phyloP scores from a whole-genome alignment of 371 early-diverging fungal species.

The Capillidium heterosporum region DNA sequence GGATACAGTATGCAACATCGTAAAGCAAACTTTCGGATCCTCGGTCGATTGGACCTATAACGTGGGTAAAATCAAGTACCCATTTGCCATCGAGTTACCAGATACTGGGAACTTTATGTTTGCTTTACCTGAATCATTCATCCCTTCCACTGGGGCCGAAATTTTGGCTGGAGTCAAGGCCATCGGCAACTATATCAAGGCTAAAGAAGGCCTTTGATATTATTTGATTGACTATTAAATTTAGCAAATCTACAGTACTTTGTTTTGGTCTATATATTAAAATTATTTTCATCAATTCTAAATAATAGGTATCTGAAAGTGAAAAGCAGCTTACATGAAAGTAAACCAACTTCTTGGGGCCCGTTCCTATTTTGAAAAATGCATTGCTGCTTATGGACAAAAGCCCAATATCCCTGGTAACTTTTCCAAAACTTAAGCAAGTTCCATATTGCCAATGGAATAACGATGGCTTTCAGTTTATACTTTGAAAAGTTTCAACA shows the following conservation, averaged over 20 bases:
- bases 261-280: no score
- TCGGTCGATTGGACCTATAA: conserved; percentile 22
- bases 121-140: conserved; percentile 23
- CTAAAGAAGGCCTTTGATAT: not conserved
- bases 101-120: conserved; percentile 30
- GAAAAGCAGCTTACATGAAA: no score
- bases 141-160: conserved; percentile 28
- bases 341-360: no score
- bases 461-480: no score
- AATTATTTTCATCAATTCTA: no score
- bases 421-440: no score
- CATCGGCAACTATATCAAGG: conserved; percentile 15
- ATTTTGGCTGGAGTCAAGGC: conserved; percentile 18
- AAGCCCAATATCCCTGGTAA: no score
- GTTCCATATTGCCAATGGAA: no score
- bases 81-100: conserved; percentile 33
- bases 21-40: conserved; percentile 23
- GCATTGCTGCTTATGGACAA: no score
- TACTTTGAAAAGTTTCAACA: no score
- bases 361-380: no score
- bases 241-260: not conserved
- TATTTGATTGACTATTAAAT: not conserved
- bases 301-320: no score
- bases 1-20: conserved; percentile 28
- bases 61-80: conserved; percentile 21